Conservation (phyloP, 176 grass and related monocot genomes). For the Secale cereale region DNA sequence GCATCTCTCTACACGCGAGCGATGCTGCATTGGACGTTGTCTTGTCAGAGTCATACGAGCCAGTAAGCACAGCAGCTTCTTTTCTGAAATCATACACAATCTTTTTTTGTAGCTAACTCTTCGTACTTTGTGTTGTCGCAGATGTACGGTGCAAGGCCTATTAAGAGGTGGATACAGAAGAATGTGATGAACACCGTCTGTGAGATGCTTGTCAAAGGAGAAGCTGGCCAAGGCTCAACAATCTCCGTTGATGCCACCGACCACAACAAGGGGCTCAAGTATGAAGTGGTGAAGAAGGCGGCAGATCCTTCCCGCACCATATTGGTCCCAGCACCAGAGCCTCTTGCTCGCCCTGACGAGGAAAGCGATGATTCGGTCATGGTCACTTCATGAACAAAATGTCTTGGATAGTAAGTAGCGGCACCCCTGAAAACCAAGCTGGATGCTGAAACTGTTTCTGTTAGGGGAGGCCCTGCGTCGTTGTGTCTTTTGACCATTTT, state of each 20-base stretch:
- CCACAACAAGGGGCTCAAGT: neutral
- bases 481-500: no score
- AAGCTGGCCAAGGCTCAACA: neutral
- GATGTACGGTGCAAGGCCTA: neutral
- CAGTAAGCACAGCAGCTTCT: neutral
- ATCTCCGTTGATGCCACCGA: neutral
- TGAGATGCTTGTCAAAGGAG: neutral
- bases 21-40: neutral
- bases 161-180: neutral
- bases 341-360: no score
- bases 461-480: neutral
- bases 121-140: neutral
- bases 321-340: no score
- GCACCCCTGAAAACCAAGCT: neutral
- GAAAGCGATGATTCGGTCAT: no score
- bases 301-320: no score
- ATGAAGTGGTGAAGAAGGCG: neutral
- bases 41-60: neutral
- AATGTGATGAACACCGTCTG: neutral
- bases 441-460: neutral
- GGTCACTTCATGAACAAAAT: neutral
- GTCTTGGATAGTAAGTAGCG: neutral
- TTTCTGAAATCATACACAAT: neutral
- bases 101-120: neutral
- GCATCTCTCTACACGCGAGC: neutral